Base-by-base conservation (phyloP, 371 early-diverging fungal species). In the Haplosporangium sp. region DNA sequence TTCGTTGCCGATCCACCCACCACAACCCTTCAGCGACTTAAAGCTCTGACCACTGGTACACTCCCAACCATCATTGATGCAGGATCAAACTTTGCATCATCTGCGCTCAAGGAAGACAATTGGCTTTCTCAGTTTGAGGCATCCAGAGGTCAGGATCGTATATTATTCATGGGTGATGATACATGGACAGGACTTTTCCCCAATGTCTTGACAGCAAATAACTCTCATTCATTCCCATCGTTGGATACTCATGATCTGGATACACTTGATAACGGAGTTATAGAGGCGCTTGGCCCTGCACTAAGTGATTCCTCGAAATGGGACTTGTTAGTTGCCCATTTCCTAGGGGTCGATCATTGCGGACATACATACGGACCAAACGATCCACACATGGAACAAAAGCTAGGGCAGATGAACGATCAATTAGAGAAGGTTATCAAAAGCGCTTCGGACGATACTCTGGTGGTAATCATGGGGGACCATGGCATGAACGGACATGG, bases 401-500 rank as follows among this genome's bases (percentile, higher is more conserved):
- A 98, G 78, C 86, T 98, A 42, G 72, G 69, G 0, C 92, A 98
- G 79, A 94, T 97, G 91, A 93, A 99, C 84, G 72, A 76, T 7
- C 88, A 96, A 34, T 83, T 99, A 17, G 85, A 88, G 45, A 82
- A 88, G 2, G 78, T 97, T 3, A 84, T 96, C 37, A 73, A 86
- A 0, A 82, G 85, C 19, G 85, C 99, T n/a, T 94, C 94, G 67
- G 85, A 96, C 7, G 94, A 97, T 17, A 96, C 99, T 0, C 75
- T 97, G 8, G 86, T 99, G 11, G 87, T 97, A 13, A 92, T 99
- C n/a, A 91, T 98, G 85, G 99, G 99, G 27, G 99, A 99, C 84
- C 99, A 99, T 77, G 99, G 99, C 17, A 98, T 99, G 96, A 97
- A 96, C 45, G 79, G 88, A n/a, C 94, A 97, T 74, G 99, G 99